Evolutionary conservation across 495 filamentous ascomycete species (phyloP).

Genomic region (Pyronema domesticum): DNA sequence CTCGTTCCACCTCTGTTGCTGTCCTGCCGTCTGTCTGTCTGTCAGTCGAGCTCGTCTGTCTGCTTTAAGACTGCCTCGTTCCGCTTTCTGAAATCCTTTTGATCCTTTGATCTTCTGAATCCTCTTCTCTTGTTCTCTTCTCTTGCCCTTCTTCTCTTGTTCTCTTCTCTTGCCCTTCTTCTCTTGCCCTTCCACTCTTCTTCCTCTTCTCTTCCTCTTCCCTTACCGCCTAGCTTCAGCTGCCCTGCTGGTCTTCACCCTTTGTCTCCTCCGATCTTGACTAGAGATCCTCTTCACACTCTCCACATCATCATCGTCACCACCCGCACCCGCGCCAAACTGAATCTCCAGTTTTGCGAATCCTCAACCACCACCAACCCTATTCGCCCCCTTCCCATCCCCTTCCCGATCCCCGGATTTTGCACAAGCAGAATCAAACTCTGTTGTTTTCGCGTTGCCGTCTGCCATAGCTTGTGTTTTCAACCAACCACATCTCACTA

Average conservation of each 20-base stretch:
- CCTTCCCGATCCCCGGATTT: too few relatives aligned
- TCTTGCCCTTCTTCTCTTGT: constrained; percentile 4
- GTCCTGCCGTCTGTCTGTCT: too few relatives aligned
- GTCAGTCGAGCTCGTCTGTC: too few relatives aligned
- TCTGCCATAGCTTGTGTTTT: too few relatives aligned
- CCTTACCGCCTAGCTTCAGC: too few relatives aligned
- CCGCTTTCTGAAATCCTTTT: background rate
- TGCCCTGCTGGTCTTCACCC: too few relatives aligned
- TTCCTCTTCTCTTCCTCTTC: too few relatives aligned
- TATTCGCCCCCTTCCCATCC: background rate
- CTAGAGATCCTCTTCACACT: background rate
- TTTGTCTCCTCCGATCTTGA: too few relatives aligned
- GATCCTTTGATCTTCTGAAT: background rate
- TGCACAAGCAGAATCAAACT: too few relatives aligned
- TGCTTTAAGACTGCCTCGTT: too few relatives aligned
- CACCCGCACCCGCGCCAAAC: background rate
- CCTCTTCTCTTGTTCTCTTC: background rate
- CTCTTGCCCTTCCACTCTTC: background rate
- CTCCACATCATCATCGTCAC: background rate
- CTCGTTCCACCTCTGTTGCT: background rate
- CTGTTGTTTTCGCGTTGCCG: too few relatives aligned
- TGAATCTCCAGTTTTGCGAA: background rate
- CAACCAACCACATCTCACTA: too few relatives aligned
- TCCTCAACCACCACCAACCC: background rate
- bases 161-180: constrained; percentile 10